Base-by-base conservation (phyloP, 1,284 basidiomycete genomes). In the Marasmius oreades region DNA sequence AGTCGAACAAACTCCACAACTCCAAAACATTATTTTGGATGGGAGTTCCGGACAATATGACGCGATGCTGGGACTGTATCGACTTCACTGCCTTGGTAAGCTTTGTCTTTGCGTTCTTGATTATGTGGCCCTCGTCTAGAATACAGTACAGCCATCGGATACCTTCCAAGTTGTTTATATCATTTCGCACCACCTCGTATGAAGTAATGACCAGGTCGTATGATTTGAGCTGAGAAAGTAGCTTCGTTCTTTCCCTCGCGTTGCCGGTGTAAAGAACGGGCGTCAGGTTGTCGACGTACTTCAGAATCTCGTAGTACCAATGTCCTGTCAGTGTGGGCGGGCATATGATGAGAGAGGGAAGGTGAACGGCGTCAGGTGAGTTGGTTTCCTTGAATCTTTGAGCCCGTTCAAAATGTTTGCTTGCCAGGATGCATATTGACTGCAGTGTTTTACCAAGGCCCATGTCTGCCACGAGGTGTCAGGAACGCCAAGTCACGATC, bases 1-100 rank as follows among this genome's bases (percentile, higher is more conserved):
- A 99, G 72, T 99, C 97, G 71, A 99, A 99, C 56, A 99, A 77
- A 72, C 93, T 97, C 97, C 97, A 99, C 2, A 99, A 76, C 71
- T 99, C 97, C 42, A 99, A 77, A 7, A 99, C 95, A 67, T 99
- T 99, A 73, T 99, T 99, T 76, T 99, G 97, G 58, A 99, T 98
- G 0, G 97, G 97, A 11, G 97, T 99, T 24, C 97, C 97, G 0
- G 95, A 97, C 1, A 99, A 77, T 65, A 99, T 90, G 18, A 99
- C 77, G 14, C 97, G 87, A 72, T 99, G 97, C 62, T 96, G 88
- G 1, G 96, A 92, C 53, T 84, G 84, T 52, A 99, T 83, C 63
- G 80, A 84, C 74, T 99, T 99, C 63, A 99, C 93, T 0, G 97
- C 94, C 69, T 95, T 94, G 0, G 96, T 95, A 51, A 99, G 82